Evolutionary conservation across 2,329 filamentous ascomycete genomes (phyloP), one percentile per base, ranked within the genome.

Genomic region (Thelonectria rubi): DNA sequence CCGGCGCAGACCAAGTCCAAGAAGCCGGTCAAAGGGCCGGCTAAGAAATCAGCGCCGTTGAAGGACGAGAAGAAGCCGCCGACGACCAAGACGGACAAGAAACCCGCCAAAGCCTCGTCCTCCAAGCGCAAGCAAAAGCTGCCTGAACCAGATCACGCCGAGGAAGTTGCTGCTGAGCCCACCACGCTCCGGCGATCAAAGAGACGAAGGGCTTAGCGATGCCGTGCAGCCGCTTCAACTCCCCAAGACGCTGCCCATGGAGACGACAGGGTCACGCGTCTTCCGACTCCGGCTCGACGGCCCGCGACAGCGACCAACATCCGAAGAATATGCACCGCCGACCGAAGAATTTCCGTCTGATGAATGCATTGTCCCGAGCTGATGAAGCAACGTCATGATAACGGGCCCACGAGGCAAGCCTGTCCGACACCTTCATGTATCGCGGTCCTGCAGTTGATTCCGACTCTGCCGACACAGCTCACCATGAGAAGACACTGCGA

Each of bases 321-420:
- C 69, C 69, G 67, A 70, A 64, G 62, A 64, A 67, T 67, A 65
- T 45, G 64, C 69, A 60, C 50, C n/a, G 37, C 30, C 51, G 61
- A 54, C 69, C 69, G 69, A 71, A 54, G 69, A 71, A 71, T 64
- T 63, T 53, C 69, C 69, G 69, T 34, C 24, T 48, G 34, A 63
- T 57, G 56, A 56, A 53, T 39, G 46, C 21, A 51, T 49, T 15
- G 20, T 37, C 21, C 58, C 47, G 39, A 26, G 26, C 34, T 53
- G 20, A 45, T 45, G 54, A 24, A 26, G 20, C 50, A 60, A 52
- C 54, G 46, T 62, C 56, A 66, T 46, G 60, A 60, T 64, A 45
- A 60, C 43, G 55, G 55, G 58, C 51, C 47, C 45, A 46, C 50
- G 14, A 58, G 61, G 48, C 56, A 42, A 56, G 58, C 30, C 9